A percentile compares a stretch with the other conserved stretches of the same genome.
phyloP scores from a whole-genome alignment of 345 rosid genomes.

The Euphorbia tirucalli region DNA sequence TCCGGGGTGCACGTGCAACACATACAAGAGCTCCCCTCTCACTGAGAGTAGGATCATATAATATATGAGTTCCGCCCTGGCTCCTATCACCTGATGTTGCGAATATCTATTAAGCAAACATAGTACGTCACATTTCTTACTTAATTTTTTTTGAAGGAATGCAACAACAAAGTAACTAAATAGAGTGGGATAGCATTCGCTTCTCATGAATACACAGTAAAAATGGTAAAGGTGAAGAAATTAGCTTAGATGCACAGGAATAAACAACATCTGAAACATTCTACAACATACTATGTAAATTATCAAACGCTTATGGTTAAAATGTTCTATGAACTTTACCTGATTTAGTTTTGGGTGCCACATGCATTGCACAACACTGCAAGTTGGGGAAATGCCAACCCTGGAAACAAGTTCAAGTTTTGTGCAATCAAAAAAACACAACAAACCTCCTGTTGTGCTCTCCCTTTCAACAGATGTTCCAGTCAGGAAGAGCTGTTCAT shows the following conservation, averaged over 20 bases:
- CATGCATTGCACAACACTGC: slow-evolving; percentile 84
- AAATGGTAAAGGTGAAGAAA: background rate
- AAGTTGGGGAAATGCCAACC: slow-evolving; percentile 80
- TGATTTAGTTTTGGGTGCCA: slow-evolving; percentile 98
- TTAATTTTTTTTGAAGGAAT: slow-evolving; percentile 3
- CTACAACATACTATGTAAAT: background rate
- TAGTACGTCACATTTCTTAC: slow-evolving; percentile 4
- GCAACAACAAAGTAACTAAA: background rate
- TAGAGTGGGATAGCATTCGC: background rate
- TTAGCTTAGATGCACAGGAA: background rate
- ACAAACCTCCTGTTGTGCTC: slow-evolving; percentile 73
- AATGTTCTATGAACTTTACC: slow-evolving; percentile 39
- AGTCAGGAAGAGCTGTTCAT: slow-evolving; percentile 79
- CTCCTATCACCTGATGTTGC: slow-evolving; percentile 86
- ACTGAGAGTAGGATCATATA: slow-evolving; percentile 82
- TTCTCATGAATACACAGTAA: background rate
- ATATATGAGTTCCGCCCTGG: slow-evolving; percentile 81
- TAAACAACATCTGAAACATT: background rate
- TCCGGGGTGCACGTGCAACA: slow-evolving; percentile 94
- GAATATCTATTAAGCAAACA: slow-evolving; percentile 51
- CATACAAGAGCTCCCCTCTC: slow-evolving; percentile 96
- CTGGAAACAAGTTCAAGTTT: slow-evolving; percentile 90
- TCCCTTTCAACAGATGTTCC: slow-evolving; percentile 95
- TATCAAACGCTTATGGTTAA: background rate
- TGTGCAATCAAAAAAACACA: slow-evolving; percentile 77